These are phyloP conservation scores for Triglochin maritima DNA, from an alignment of 106 monocot species.

Conservation along the genomic window DNA sequence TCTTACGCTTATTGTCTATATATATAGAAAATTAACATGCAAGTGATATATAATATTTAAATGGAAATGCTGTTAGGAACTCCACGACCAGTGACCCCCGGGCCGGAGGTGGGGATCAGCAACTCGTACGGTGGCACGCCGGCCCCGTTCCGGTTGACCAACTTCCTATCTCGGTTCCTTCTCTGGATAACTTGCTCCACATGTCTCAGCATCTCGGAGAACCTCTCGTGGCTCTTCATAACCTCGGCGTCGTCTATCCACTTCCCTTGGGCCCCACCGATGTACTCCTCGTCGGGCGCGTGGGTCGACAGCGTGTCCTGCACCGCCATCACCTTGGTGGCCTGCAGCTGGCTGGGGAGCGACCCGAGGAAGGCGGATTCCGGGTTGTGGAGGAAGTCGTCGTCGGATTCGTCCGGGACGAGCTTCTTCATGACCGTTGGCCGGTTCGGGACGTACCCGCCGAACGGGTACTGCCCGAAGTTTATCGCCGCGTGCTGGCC, in stretches of 20 bases:
- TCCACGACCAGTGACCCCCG: constrained; percentile 78
- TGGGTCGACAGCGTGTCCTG: constrained; percentile 69
- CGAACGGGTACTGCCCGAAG: constrained; percentile 31
- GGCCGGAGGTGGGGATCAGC: constrained; percentile 49
- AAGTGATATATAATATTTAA: constrained; percentile 11
- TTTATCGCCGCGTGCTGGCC: constrained; percentile 28
- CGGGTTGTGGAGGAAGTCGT: constrained; percentile 11
- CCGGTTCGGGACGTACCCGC: constrained; percentile 28
- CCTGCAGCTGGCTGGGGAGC: constrained; percentile 51
- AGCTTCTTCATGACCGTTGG: constrained; percentile 16
- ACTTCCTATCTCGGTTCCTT: constrained; percentile 30
- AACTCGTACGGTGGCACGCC: constrained; percentile 78
- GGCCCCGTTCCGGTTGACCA: constrained; percentile 59
- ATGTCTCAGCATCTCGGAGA: constrained; percentile 39
- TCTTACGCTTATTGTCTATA: too few relatives aligned
- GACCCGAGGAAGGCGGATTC: constrained; percentile 20
- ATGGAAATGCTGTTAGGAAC: constrained; percentile 88
- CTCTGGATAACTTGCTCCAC: constrained; percentile 50
- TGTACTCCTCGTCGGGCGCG: constrained; percentile 84
- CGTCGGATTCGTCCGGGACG: constrained; percentile 16
- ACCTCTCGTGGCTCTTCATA: constrained; percentile 37
- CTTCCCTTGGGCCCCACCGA: constrained; percentile 19
- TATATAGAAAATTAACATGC: too few relatives aligned
- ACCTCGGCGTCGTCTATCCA: constrained; percentile 35
- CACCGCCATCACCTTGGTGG: constrained; percentile 50